A percentile compares a stretch with the other conserved stretches of the same genome.
These are phyloP conservation scores for Coriolopsis trogii DNA, from an alignment of 1,284 basidiomycete genomes.

Conservation along the genomic window DNA sequence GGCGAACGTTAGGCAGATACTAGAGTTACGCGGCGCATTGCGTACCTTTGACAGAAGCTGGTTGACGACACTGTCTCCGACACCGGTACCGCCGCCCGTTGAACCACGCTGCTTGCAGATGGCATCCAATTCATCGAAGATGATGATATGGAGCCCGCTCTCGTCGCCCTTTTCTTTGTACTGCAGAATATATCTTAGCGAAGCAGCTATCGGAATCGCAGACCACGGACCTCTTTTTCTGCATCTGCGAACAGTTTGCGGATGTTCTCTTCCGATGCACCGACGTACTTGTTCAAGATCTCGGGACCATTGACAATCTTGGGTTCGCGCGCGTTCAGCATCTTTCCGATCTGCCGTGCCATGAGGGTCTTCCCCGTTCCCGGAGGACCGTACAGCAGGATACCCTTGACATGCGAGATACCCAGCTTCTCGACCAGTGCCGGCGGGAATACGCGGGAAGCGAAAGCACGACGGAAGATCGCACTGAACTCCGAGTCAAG, in stretches of 20 bases:
- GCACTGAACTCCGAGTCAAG: slow-evolving; percentile 94
- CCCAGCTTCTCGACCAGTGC: slow-evolving; percentile 97
- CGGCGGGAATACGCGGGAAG: slow-evolving; percentile 96
- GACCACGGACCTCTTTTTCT: slow-evolving; percentile 82
- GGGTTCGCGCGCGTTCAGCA: slow-evolving; percentile 97
- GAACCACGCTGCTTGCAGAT: slow-evolving; percentile 99
- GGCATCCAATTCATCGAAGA: slow-evolving; percentile 98
- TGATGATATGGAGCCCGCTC: slow-evolving; percentile 98
- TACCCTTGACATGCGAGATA: slow-evolving; percentile 98
- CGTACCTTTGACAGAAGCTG: slow-evolving; percentile 94
- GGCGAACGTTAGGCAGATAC: background rate
- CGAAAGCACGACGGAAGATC: slow-evolving; percentile 99
- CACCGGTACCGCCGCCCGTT: slow-evolving; percentile 89
- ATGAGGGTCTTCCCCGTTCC: slow-evolving; percentile 99
- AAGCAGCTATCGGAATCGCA: background rate
- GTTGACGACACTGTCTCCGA: slow-evolving; percentile 98
- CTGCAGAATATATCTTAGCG: slow-evolving; percentile 39
- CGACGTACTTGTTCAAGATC: slow-evolving; percentile 97
- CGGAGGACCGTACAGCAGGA: slow-evolving; percentile 94
- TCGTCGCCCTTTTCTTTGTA: slow-evolving; percentile 99
- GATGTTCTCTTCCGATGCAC: slow-evolving; percentile 98
- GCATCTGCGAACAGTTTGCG: slow-evolving; percentile 98
- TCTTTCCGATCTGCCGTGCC: slow-evolving; percentile 98
- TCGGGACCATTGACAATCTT: slow-evolving; percentile 99
- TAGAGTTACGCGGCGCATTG: background rate